Evolutionary conservation across 2,329 filamentous ascomycete genomes (phyloP).

Genomic region (Cytospora paraplurivora): DNA sequence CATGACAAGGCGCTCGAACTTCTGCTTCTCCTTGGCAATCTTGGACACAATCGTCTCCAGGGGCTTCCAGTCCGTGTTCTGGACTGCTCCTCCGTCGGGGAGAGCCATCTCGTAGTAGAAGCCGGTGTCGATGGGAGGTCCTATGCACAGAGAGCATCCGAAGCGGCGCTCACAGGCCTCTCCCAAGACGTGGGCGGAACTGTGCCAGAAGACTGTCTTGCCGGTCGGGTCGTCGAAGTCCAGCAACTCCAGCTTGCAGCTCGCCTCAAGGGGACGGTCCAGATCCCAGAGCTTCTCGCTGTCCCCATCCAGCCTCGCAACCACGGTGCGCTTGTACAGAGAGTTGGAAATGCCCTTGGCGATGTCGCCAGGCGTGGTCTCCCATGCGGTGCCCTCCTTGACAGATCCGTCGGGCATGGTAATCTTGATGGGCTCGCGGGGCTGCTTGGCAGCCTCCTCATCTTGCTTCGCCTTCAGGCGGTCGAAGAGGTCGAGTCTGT

Average conservation of each 20-base stretch:
- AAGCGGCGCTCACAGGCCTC: constrained; percentile 90
- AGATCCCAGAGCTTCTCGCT: constrained; percentile 82
- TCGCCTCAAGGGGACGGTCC: constrained; percentile 84
- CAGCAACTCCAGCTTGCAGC: constrained; percentile 81
- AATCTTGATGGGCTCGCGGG: constrained; percentile 73
- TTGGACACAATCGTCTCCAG: constrained; percentile 78
- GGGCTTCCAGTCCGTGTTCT: constrained; percentile 78
- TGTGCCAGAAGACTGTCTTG: constrained; percentile 84
- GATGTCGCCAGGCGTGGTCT: constrained; percentile 83
- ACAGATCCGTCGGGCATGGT: constrained; percentile 72
- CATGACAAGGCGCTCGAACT: constrained; percentile 85
- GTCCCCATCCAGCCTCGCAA: constrained; percentile 79
- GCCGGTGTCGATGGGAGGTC: constrained; percentile 85
- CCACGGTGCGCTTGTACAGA: constrained; percentile 81
- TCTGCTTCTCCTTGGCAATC: constrained; percentile 95
- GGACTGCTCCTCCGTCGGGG: constrained; percentile 69
- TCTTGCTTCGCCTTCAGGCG: constrained; percentile 83
- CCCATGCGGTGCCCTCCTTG: constrained; percentile 79
- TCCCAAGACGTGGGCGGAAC: constrained; percentile 81
- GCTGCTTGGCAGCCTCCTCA: constrained; percentile 70
- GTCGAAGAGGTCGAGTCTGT: constrained; percentile 86
- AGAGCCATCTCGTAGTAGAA: constrained; percentile 98
- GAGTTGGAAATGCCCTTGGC: constrained; percentile 81
- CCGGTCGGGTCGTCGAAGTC: constrained; percentile 75
- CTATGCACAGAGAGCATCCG: constrained; percentile 90